A percentile compares a stretch with the other conserved stretches of the same genome.
These are phyloP conservation scores for Bruguiera sexangula DNA, from an alignment of 345 rosid species.

Conservation along the genomic window DNA sequence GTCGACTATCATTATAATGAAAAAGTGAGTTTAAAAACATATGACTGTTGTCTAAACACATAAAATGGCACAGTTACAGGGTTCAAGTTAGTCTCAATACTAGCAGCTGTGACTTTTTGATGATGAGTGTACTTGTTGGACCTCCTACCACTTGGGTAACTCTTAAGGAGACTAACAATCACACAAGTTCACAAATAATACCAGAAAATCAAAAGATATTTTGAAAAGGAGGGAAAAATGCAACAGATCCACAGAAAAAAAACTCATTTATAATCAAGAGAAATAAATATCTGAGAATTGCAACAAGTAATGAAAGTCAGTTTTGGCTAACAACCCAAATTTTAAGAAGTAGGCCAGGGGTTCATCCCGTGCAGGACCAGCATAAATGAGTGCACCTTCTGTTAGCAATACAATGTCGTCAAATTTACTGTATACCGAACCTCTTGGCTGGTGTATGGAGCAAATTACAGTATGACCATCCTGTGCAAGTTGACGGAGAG, in stretches of 20 bases:
- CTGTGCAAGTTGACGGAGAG: constrained; percentile 75
- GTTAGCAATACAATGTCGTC: constrained; percentile 86
- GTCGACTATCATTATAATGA: background rate
- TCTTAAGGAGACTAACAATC: background rate
- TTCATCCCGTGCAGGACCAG: constrained; percentile 79
- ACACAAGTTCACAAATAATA: background rate
- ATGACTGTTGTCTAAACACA: background rate
- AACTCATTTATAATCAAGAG: background rate
- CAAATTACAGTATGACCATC: constrained; percentile 97
- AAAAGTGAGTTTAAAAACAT: background rate
- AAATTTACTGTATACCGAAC: constrained; percentile 83
- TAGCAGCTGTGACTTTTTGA: background rate
- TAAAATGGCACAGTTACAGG: background rate
- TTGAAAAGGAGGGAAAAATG: background rate
- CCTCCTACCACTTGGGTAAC: background rate
- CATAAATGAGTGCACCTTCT: constrained; percentile 75
- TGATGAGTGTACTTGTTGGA: background rate
- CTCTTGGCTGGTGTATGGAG: constrained; percentile 98
- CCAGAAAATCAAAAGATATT: background rate
- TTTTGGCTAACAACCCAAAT: constrained; percentile 62
- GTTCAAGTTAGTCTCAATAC: background rate
- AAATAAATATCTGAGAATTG: background rate
- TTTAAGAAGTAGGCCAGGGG: constrained; percentile 76
- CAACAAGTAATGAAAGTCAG: constrained; percentile 6
- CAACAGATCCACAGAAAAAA: background rate